phyloP scores from a whole-genome alignment of 73 alveolate species.

The Effrenium voratum region DNA sequence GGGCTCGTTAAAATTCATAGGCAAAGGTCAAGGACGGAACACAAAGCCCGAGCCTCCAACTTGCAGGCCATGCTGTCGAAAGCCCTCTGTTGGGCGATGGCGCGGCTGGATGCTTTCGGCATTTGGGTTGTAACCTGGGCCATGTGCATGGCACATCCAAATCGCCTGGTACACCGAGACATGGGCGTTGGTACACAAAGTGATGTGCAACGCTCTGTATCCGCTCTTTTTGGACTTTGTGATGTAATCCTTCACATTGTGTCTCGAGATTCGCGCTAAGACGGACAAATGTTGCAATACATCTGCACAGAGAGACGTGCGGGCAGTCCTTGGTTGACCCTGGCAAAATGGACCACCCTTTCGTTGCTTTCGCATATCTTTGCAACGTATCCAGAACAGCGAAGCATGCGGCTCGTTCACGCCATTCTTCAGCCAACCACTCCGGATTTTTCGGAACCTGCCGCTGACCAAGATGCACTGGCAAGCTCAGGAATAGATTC shows the following conservation, averaged over 20 bases:
- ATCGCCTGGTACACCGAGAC: background rate
- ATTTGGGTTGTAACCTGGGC: slow-evolving; percentile 79
- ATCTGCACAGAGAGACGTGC: too few relatives aligned
- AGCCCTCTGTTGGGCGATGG: slow-evolving; percentile 64
- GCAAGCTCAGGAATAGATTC: background rate
- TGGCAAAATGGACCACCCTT: slow-evolving; percentile 85
- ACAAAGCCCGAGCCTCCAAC: slow-evolving; percentile 55
- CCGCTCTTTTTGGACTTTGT: slow-evolving; percentile 84
- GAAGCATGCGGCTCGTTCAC: slow-evolving; percentile 93
- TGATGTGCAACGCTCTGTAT: slow-evolving; percentile 75
- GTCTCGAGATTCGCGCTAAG: too few relatives aligned
- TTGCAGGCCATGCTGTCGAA: slow-evolving; percentile 74
- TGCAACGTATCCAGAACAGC: slow-evolving; percentile 78
- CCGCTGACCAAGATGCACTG: background rate
- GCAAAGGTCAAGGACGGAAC: too few relatives aligned
- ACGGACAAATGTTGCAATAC: too few relatives aligned
- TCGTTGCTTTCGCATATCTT: slow-evolving; percentile 65
- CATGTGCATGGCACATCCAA: background rate
- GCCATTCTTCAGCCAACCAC: slow-evolving; percentile 93
- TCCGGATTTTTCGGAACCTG: slow-evolving; percentile 83
- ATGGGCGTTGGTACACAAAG: slow-evolving; percentile 57
- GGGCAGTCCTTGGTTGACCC: slow-evolving; percentile 59
- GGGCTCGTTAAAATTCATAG: too few relatives aligned
- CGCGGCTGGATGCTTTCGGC: slow-evolving; percentile 92
- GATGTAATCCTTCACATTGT: slow-evolving; percentile 93